Conservation (phyloP, 768 basidiomycete genomes). For the Wakefieldia striispora region DNA sequence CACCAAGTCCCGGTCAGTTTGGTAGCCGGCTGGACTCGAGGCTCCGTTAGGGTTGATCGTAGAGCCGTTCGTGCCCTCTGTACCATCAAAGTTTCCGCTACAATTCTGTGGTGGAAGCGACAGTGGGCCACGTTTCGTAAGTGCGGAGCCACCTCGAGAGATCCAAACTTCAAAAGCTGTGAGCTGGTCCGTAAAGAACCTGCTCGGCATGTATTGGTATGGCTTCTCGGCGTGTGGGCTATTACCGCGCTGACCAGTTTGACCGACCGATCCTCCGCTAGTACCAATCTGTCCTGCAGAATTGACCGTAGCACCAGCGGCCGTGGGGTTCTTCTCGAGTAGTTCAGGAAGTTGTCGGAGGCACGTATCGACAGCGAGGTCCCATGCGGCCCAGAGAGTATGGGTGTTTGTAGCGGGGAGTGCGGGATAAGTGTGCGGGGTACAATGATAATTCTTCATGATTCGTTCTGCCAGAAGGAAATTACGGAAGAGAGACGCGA, state of each 20-base stretch:
- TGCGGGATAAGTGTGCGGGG: slow-evolving; percentile 88
- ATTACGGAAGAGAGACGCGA: slow-evolving; percentile 95
- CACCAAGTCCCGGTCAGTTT: slow-evolving; percentile 47
- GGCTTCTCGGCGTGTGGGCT: slow-evolving; percentile 41
- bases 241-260: slow-evolving; percentile 19
- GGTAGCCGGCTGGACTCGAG: slow-evolving; percentile 2
- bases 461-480: slow-evolving; percentile 96
- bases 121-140: slow-evolving; percentile 73
- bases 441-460: slow-evolving; percentile 97
- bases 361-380: slow-evolving; percentile 92
- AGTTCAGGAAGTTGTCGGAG: slow-evolving; percentile 90
- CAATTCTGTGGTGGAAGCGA: slow-evolving; percentile 58
- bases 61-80: slow-evolving; percentile 16
- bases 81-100: slow-evolving; percentile 25
- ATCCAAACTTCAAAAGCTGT: slow-evolving; percentile 99
- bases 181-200: slow-evolving; percentile 94
- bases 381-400: slow-evolving; percentile 96
- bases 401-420: slow-evolving; percentile 97
- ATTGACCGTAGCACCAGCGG: slow-evolving; percentile 20
- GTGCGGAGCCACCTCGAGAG: slow-evolving; percentile 83
- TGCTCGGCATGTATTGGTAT: slow-evolving; percentile 78
- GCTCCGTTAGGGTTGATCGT: slow-evolving; percentile 18
- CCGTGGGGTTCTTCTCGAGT: slow-evolving; percentile 41
- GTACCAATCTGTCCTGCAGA: slow-evolving; percentile 14
- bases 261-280: slow-evolving; percentile 13